Conservation (phyloP, 768 basidiomycete species). For the Scleroderma citrinum region DNA sequence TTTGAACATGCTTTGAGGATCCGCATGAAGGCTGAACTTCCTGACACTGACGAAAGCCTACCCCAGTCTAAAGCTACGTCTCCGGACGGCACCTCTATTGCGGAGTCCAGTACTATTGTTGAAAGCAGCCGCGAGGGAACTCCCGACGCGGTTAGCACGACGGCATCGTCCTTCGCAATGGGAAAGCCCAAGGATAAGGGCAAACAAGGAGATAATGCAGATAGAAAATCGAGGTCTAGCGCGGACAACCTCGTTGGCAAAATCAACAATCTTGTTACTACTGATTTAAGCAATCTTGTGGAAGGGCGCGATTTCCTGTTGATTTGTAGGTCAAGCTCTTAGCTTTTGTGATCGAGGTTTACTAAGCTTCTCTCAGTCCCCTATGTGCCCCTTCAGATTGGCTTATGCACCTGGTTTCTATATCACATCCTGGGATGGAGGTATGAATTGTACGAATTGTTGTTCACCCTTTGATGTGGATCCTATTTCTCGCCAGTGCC, state of each 20-base stretch:
- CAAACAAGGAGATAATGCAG: background rate
- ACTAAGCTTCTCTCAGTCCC: background rate
- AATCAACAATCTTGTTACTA: slow-evolving; percentile 72
- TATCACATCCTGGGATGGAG: slow-evolving; percentile 45
- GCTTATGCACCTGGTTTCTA: slow-evolving; percentile 36
- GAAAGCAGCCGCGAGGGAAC: slow-evolving; percentile 5
- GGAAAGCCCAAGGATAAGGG: slow-evolving; percentile 2
- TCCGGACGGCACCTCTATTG: slow-evolving; percentile 7
- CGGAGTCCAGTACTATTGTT: slow-evolving; percentile 9
- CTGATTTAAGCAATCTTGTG: slow-evolving; percentile 20
- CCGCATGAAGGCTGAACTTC: slow-evolving; percentile 27
- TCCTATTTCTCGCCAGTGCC: slow-evolving; percentile 17
- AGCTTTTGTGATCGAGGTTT: background rate
- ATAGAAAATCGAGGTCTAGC: slow-evolving; percentile 9
- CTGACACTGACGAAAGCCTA: slow-evolving; percentile 4
- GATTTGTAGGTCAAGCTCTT: background rate
- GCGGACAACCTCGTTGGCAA: slow-evolving; percentile 57
- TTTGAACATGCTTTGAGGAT: slow-evolving; percentile 58
- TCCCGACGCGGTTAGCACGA: background rate
- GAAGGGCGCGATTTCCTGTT: slow-evolving; percentile 16
- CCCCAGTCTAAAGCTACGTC: slow-evolving; percentile 3
- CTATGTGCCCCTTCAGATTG: slow-evolving; percentile 8
- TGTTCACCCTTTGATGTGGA: background rate
- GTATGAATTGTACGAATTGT: background rate
- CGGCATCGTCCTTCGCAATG: background rate